These are phyloP conservation scores for Microcos paniculata DNA, from an alignment of 345 rosid genomes.

Conservation along the genomic window DNA sequence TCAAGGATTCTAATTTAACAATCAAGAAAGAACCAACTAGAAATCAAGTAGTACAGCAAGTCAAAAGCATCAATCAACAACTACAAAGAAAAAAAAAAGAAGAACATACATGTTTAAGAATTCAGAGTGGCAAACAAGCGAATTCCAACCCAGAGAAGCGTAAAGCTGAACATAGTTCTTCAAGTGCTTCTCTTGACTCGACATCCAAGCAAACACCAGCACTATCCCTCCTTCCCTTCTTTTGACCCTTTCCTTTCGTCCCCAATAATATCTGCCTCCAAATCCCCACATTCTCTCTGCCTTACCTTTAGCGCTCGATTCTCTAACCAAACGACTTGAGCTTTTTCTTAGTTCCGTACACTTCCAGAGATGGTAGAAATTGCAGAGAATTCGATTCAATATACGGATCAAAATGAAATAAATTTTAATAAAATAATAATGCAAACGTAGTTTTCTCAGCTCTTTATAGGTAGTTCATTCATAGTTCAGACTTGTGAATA, in stretches of 20 bases:
- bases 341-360: not conserved
- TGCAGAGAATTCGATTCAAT: constrained; percentile 17
- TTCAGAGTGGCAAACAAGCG: constrained; percentile 84
- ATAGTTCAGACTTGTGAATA: not conserved
- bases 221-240: constrained; percentile 59
- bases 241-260: constrained; percentile 41
- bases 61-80: constrained; percentile 1
- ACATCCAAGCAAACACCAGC: constrained; percentile 88
- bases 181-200: constrained; percentile 71
- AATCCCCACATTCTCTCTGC: constrained; percentile 65
- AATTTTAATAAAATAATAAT: not conserved
- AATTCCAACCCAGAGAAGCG: constrained; percentile 67
- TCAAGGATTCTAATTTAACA: not conserved
- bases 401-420: constrained; percentile 5
- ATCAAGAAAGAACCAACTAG: not conserved
- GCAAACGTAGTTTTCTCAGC: not conserved
- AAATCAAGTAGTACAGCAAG: not conserved
- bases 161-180: constrained; percentile 65
- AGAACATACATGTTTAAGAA: constrained; percentile 67
- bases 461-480: not conserved
- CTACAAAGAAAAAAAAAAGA: not conserved
- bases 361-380: not conserved
- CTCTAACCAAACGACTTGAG: not conserved
- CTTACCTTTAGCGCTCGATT: constrained; percentile 9
- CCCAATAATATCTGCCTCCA: constrained; percentile 82